Conservation (phyloP, 768 basidiomycete genomes). For the Boletus rubropictus region DNA sequence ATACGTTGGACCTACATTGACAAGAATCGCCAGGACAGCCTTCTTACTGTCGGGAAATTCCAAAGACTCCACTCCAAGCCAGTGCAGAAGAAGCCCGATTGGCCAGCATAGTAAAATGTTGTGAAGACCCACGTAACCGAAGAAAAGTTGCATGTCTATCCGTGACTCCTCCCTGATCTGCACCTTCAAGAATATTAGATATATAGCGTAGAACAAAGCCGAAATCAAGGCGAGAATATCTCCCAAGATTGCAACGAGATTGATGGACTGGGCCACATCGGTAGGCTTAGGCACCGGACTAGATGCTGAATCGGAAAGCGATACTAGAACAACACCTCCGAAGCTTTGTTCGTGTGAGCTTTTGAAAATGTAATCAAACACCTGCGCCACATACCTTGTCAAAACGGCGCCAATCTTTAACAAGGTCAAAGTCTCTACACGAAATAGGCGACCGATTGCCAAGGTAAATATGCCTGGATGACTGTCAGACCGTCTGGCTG, state of each 20-base stretch:
- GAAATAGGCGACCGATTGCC: constrained; percentile 72
- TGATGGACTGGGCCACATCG: constrained; percentile 12
- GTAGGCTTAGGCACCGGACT: constrained; percentile 8
- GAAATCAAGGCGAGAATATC: constrained; percentile 83
- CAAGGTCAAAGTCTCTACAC: constrained; percentile 70
- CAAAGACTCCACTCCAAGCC: constrained; percentile 65
- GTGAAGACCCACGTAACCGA: constrained; percentile 89
- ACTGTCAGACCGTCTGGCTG: background rate
- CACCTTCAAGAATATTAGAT: constrained; percentile 86
- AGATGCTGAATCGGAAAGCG: constrained; percentile 67
- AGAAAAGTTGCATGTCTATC: constrained; percentile 91
- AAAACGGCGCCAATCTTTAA: constrained; percentile 74
- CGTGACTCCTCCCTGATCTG: constrained; percentile 75
- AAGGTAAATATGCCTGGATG: constrained; percentile 86
- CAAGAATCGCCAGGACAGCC: constrained; percentile 43
- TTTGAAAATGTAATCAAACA: background rate
- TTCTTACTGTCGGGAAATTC: constrained; percentile 55
- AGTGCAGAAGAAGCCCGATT: constrained; percentile 69
- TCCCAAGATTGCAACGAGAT: constrained; percentile 44
- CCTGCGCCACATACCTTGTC: constrained; percentile 51
- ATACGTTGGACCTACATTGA: constrained; percentile 44
- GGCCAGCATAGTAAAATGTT: constrained; percentile 76
- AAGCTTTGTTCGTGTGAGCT: constrained; percentile 47
- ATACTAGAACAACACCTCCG: constrained; percentile 81
- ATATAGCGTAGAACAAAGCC: constrained; percentile 82